Base-by-base conservation (phyloP, 1,139 yeast species). In the Taiozyma sp. region DNA sequence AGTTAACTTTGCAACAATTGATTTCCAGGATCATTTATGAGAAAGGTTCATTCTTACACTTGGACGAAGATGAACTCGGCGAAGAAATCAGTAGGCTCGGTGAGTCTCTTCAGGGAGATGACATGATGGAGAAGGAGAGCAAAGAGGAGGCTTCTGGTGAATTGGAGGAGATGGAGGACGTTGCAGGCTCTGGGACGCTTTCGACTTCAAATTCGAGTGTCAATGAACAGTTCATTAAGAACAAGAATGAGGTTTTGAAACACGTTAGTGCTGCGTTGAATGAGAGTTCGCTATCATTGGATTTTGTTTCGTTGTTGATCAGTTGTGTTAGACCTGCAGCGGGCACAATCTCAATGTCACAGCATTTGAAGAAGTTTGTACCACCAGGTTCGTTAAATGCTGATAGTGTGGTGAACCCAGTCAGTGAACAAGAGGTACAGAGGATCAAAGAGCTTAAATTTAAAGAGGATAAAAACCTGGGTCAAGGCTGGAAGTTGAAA, bases 281-380 rank as follows among this genome's bases (percentile, higher is more conserved):
- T 65, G 98, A 93, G 65, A 84, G 96, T 0, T 91, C 97, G 0
- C 70, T 93, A 43, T 84, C 96, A 1, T 72, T 92, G 53, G 99
- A 93, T 64, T 88, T 92, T 60, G 86, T 92, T 2, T 89, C 97
- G 2, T 73, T 93, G 53, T 70, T 95, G 51, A 74, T 93, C 45
- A 86, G 97, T n/a, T 79, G 90, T 16, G 81, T 82, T 13, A 78
- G 93, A 55, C 97, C 97, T 2, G 87, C 87, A 24, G 85, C 93
- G 2, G 96, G 95, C 1, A 79, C 87, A 42, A 78, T 92, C 4
- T 88, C 97, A 5, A 89, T 93, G 81, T 90, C 97, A 1, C 93
- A 97, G 1, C 92, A 85, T 67, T 73, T 93, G 55, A 80, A 83
- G 58, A 86, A 88, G 58, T 82, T 80, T 52, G 87, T 87, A 0